Percentiles rank a stretch among this genome's conserved stretches.
These are phyloP conservation scores for Alternaria conjuncta DNA, from an alignment of 2,329 filamentous ascomycete genomes.

Conservation along the genomic window DNA sequence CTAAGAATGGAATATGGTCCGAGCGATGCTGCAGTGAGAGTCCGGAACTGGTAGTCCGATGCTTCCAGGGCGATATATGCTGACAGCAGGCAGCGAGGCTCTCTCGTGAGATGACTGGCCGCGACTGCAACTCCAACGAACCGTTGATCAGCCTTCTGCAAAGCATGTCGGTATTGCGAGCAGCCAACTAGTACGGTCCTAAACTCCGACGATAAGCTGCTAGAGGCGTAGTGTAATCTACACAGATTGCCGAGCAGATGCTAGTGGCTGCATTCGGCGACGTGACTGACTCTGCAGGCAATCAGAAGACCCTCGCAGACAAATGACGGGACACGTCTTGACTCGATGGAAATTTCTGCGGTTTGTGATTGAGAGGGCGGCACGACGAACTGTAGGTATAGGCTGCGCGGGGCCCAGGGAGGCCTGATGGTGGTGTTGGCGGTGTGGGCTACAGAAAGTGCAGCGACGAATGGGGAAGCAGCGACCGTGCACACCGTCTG, in stretches of 20 bases:
- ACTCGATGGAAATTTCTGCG: slow-evolving; percentile 11
- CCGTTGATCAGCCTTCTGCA: background rate
- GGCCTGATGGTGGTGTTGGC: slow-evolving; percentile 1
- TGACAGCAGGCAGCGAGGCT: background rate
- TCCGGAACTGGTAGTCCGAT: background rate
- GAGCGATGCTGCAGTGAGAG: background rate
- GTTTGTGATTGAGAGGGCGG: slow-evolving; percentile 1
- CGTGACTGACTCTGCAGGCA: slow-evolving; percentile 3
- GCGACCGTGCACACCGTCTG: background rate
- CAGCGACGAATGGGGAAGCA: background rate
- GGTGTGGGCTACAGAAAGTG: slow-evolving; percentile 9
- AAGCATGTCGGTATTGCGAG: background rate
- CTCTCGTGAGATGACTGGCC: background rate
- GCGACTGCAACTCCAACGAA: background rate
- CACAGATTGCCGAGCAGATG: slow-evolving; percentile 21
- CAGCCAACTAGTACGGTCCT: slow-evolving; percentile 22
- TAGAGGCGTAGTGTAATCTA: slow-evolving; percentile 15
- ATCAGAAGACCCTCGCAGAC: background rate
- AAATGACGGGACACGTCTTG: background rate
- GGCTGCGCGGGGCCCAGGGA: background rate
- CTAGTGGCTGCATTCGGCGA: slow-evolving; percentile 8
- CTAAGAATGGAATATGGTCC: background rate
- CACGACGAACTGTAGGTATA: slow-evolving; percentile 1
- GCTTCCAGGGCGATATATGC: background rate
- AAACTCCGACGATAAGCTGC: slow-evolving; percentile 10